phyloP scores from a whole-genome alignment of 2,329 filamentous ascomycete genomes.

The Teratosphaeria epicoccoides region DNA sequence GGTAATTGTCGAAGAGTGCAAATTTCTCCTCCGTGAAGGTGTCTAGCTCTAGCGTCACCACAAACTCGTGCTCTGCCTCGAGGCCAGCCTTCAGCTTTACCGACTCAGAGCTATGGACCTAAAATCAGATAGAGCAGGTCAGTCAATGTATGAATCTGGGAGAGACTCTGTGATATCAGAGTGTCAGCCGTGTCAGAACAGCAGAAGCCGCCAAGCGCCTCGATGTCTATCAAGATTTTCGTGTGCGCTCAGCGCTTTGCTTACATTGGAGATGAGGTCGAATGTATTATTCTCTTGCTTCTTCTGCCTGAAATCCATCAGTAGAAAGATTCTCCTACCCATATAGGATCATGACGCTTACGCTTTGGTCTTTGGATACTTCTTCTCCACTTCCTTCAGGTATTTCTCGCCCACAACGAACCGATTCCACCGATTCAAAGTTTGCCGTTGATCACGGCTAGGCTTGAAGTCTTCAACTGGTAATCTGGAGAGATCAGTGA shows the following conservation, averaged over 20 bases:
- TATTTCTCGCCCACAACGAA: conserved; percentile 61
- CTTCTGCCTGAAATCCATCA: conserved; percentile 34
- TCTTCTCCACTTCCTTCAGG: conserved; percentile 50
- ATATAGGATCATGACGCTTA: conserved; percentile 26
- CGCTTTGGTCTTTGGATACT: conserved; percentile 57
- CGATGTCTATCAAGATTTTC: too few species aligned
- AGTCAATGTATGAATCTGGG: too few species aligned
- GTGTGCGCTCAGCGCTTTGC: too few species aligned
- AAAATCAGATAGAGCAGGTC: too few species aligned
- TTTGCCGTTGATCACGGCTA: conserved; percentile 61
- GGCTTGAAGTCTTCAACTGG: conserved; percentile 56
- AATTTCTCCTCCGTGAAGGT: conserved; percentile 68
- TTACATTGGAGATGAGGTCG: conserved; percentile 50
- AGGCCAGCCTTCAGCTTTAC: conserved; percentile 36
- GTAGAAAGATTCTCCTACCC: too few species aligned
- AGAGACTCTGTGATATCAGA: too few species aligned
- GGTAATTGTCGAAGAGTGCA: conserved; percentile 62
- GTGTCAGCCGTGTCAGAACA: too few species aligned
- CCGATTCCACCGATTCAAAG: conserved; percentile 65
- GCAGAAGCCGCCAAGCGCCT: too few species aligned
- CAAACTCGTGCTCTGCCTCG: conserved; percentile 54
- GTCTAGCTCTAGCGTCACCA: conserved; percentile 60
- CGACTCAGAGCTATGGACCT: conserved; percentile 62
- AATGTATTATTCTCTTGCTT: conserved; percentile 58
- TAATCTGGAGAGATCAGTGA: conserved; percentile 36